Conservation (phyloP, 1,284 basidiomycete genomes). For the Mycosarcoma maydis region DNA sequence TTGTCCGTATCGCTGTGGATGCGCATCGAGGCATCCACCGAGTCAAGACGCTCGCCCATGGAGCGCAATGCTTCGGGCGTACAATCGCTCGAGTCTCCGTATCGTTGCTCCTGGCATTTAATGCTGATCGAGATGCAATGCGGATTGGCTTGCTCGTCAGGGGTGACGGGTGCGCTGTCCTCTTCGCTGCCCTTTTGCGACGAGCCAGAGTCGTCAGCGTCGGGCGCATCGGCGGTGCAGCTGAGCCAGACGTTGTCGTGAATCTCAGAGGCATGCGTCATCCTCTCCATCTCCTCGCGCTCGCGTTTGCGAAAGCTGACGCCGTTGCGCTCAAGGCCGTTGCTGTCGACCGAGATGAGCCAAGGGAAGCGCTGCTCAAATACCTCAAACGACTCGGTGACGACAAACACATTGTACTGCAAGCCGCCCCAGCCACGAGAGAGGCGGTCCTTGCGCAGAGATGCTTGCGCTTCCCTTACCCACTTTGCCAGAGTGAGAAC, state of each 20-base stretch:
- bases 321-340: slow-evolving; percentile 68
- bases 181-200: slow-evolving; percentile 8
- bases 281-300: slow-evolving; percentile 86
- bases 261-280: slow-evolving; percentile 86
- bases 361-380: slow-evolving; percentile 70
- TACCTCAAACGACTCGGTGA: slow-evolving; percentile 74
- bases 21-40: slow-evolving; percentile 72
- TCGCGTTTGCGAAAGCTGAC: slow-evolving; percentile 73
- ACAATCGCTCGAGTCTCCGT: slow-evolving; percentile 68
- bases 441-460: slow-evolving; percentile 68
- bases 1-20: slow-evolving; percentile 72
- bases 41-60: slow-evolving; percentile 71
- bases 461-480: slow-evolving; percentile 59
- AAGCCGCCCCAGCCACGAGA: slow-evolving; percentile 72
- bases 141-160: slow-evolving; percentile 72
- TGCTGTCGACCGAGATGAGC: slow-evolving; percentile 71
- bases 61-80: slow-evolving; percentile 69
- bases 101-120: slow-evolving; percentile 76
- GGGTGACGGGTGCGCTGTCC: slow-evolving; percentile 35
- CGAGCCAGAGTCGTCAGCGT: slow-evolving; percentile 6
- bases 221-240: slow-evolving; percentile 51
- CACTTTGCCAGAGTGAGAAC: slow-evolving; percentile 53
- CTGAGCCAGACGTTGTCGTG: slow-evolving; percentile 71
- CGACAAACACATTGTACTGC: slow-evolving; percentile 86
- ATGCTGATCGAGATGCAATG: slow-evolving; percentile 82